Conservation (phyloP, 371 early-diverging fungal genomes). For the Dichotomocladium elegans region DNA sequence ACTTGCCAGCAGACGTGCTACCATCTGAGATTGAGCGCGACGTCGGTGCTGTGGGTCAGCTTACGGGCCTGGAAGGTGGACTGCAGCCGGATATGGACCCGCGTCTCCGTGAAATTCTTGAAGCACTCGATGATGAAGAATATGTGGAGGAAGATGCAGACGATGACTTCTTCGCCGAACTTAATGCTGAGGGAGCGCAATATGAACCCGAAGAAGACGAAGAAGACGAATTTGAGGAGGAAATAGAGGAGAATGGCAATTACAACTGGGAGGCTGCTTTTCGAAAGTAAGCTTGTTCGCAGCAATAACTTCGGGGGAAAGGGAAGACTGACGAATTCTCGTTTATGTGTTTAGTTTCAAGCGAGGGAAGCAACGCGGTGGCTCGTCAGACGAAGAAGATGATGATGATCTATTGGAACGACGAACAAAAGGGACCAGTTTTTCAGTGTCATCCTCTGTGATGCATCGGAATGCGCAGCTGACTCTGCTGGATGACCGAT, state of each 20-base stretch:
- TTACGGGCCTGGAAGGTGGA: conserved; percentile 50
- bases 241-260: conserved; percentile 38
- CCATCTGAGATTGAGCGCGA: conserved; percentile 64
- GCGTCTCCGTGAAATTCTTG: conserved; percentile 79
- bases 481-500: conserved; percentile 87
- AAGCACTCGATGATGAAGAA: conserved; percentile 90
- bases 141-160: conserved; percentile 73
- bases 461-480: conserved; percentile 90
- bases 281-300: conserved; percentile 47
- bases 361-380: conserved; percentile 31
- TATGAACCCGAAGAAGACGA: conserved; percentile 45
- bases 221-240: conserved; percentile 45
- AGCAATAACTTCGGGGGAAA: too few relatives aligned
- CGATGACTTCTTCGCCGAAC: conserved; percentile 71
- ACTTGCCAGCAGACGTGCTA: conserved; percentile 73
- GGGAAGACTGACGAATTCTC: not conserved
- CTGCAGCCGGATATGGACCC: conserved; percentile 77
- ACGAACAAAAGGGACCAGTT: conserved; percentile 48
- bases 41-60: conserved; percentile 40
- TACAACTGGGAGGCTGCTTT: conserved; percentile 69
- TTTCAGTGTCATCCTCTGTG: conserved; percentile 88
- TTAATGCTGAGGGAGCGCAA: conserved; percentile 49
- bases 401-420: conserved; percentile 42
- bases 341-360: conserved; percentile 25
- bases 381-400: conserved; percentile 24